Base-by-base conservation (phyloP, 768 basidiomycete genomes). In the Boletus barrowsii region DNA sequence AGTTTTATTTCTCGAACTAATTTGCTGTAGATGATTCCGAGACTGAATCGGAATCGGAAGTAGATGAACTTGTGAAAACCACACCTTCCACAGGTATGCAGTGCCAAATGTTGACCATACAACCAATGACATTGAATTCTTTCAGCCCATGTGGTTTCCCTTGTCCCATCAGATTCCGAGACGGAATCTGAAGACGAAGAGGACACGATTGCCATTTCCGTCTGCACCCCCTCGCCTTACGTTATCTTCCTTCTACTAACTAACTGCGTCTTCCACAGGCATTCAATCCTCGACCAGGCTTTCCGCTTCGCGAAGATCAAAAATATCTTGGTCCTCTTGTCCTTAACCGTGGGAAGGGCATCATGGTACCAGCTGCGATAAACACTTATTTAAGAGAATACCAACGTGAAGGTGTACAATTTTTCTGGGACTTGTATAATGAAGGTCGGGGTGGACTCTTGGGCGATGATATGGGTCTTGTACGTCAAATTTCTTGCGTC, bases 391-490 rank as follows among this genome's bases (percentile, higher is more conserved):
- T 98, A n/a, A 85, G 95, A 50, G 83, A 85, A 33, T 98, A 98
- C 63, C 96, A 98, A 64, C 79, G 92, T 33, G 86, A 93, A 11
- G 96, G 96, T 9, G 82, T 89, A 13, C 69, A 76, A 40, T 98
- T 98, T 71, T 80, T 98, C 46, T 97, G 82, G 72, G 75, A 79
- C 14, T 79, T 85, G 43, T 97, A 88, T 65, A 70, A 75, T 29
- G 74, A 86, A 59, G 79, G 78, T 0, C 75, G 77, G 42, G 96
- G 96, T 0, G 95, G 88, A 0, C 67, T 98, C 11, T 78, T 98
- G 5, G 96, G 96, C 6, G 96, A 98, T 67, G 96, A 98, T 64
- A 98, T 98, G 96, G 96, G 93, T 59, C 75, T 87, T 57, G 84
- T 86, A 58, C 24, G 69, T 70, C 29, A 5, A 9, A n/a, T 50